phyloP scores from a whole-genome alignment of 2,329 filamentous ascomycete species.

The Shiraia bambusicola region DNA sequence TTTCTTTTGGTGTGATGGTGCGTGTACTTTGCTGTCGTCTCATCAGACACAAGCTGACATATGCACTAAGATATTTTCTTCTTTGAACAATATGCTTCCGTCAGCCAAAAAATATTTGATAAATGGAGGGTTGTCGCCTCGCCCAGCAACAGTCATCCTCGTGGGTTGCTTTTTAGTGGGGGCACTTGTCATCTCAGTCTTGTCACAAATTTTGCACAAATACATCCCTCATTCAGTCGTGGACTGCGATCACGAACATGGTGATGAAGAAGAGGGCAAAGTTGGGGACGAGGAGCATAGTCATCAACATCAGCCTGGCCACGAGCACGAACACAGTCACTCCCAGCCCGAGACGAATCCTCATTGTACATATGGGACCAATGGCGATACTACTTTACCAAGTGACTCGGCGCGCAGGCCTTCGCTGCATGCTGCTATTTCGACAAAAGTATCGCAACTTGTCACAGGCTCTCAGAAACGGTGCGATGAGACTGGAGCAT shows the following conservation, averaged over 20 bases:
- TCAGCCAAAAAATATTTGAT: constrained; percentile 77
- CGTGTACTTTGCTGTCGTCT: constrained; percentile 25
- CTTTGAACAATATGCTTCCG: constrained; percentile 90
- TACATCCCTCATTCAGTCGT: constrained; percentile 78
- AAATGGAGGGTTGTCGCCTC: constrained; percentile 66
- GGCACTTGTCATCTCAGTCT: constrained; percentile 72
- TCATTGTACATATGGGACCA: constrained; percentile 22
- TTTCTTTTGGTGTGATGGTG: constrained; percentile 97
- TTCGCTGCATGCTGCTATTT: constrained; percentile 46
- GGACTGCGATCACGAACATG: constrained; percentile 75
- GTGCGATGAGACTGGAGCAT: constrained; percentile 61
- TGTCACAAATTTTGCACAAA: constrained; percentile 71
- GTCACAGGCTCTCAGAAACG: constrained; percentile 48
- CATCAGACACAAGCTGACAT: constrained; percentile 9
- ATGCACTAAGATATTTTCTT: constrained; percentile 75
- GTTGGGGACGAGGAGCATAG: constrained; percentile 21
- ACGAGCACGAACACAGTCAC: constrained; percentile 20
- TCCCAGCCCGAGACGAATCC: constrained; percentile 12
- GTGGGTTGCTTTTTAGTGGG: constrained; percentile 70
- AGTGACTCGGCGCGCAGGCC: constrained; percentile 31
- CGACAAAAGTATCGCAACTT: constrained; percentile 51
- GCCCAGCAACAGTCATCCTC: constrained; percentile 67
- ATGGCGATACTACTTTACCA: constrained; percentile 11
- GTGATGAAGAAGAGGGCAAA: constrained; percentile 52
- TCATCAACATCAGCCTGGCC: constrained; percentile 21